Conservation (phyloP, 352 stramenopile genomes). For the Globisporangium alternatum region DNA sequence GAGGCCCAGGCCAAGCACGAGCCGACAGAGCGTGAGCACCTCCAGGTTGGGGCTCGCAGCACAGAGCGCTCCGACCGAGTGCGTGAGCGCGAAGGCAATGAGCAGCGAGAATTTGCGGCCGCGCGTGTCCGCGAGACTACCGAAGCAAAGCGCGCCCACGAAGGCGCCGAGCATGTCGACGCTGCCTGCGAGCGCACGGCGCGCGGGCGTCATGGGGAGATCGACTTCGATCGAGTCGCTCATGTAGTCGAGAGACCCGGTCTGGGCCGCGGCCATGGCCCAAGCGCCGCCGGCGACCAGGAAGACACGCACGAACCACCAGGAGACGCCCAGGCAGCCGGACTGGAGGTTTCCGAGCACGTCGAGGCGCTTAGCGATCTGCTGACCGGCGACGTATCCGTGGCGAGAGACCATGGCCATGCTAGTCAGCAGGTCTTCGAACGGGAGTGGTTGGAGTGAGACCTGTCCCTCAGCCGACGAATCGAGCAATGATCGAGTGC, state of each 20-base stretch:
- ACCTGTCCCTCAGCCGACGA: too few species aligned
- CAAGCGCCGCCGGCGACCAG: background rate
- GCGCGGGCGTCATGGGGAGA: background rate
- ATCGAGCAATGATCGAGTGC: too few species aligned
- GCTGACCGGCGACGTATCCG: slow-evolving; percentile 1
- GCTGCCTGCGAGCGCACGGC: background rate
- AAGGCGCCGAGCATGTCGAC: slow-evolving; percentile 28
- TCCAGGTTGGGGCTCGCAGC: slow-evolving; percentile 23
- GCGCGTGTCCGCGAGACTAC: slow-evolving; percentile 50
- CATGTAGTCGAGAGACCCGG: background rate
- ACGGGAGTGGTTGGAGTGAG: too few species aligned
- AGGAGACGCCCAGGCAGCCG: slow-evolving; percentile 1
- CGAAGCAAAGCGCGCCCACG: slow-evolving; percentile 38
- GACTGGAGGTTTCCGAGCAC: slow-evolving; percentile 7
- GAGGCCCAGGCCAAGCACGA: slow-evolving; percentile 38
- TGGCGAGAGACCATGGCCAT: background rate
- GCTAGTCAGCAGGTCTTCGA: background rate
- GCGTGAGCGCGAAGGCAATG: slow-evolving; percentile 27
- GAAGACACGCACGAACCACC: slow-evolving; percentile 8
- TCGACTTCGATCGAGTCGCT: background rate
- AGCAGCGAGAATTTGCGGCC: slow-evolving; percentile 40
- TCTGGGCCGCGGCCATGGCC: background rate
- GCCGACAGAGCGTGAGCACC: slow-evolving; percentile 32
- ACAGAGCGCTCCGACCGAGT: slow-evolving; percentile 35
- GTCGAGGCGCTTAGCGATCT: slow-evolving; percentile 3